Conservation (phyloP, 768 basidiomycete species). For the Hortiboletus campestris region DNA sequence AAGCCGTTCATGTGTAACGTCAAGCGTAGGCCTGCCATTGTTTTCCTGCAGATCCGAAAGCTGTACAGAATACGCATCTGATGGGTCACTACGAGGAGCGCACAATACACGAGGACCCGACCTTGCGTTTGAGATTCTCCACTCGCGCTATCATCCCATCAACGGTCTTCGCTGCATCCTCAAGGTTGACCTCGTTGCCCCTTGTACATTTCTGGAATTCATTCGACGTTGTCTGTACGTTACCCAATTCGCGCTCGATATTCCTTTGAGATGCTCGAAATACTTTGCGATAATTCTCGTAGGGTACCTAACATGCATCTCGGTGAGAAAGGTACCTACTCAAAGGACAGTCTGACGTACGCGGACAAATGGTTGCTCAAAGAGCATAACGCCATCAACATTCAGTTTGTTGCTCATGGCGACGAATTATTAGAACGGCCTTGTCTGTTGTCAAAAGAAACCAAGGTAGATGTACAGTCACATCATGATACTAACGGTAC, state of each 20-base stretch:
- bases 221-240: constrained; percentile 52
- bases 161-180: constrained; percentile 58
- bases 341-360: constrained; percentile 39
- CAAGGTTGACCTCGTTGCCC: constrained; percentile 38
- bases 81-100: constrained; percentile 11
- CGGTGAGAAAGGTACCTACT: constrained; percentile 9
- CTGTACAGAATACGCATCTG: constrained; percentile 29
- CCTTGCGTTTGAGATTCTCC: constrained; percentile 87
- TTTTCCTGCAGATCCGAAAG: constrained; percentile 50
- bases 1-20: constrained; percentile 71
- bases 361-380: constrained; percentile 81
- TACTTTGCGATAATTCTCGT: constrained; percentile 86
- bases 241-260: constrained; percentile 74
- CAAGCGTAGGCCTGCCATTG: constrained; percentile 55
- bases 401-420: constrained; percentile 53
- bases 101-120: constrained; percentile 33
- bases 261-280: constrained; percentile 80
- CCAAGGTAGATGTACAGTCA: background rate
- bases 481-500: background rate
- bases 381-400: constrained; percentile 70
- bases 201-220: constrained; percentile 56
- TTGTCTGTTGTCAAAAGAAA: constrained; percentile 7
- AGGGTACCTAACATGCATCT: constrained; percentile 62
- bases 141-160: constrained; percentile 77
- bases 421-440: constrained; percentile 1